phyloP scores from a whole-genome alignment of 495 filamentous ascomycete genomes.

The Aspergillus egyptiacus region DNA sequence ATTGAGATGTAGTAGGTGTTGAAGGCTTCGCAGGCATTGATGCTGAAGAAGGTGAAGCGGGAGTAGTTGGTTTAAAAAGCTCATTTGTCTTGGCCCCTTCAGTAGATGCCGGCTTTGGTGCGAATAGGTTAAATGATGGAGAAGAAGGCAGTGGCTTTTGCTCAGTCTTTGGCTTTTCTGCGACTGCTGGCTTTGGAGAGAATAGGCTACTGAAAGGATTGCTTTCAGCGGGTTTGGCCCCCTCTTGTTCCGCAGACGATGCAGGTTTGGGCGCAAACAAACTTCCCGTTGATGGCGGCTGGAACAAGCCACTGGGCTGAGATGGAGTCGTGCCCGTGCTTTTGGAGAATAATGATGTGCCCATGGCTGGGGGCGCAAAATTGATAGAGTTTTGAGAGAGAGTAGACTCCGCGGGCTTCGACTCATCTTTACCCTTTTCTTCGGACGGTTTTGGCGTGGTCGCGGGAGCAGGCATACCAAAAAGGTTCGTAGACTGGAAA shows the following conservation, averaged over 20 bases:
- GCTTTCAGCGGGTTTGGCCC: constrained; percentile 14
- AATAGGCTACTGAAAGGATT: constrained; percentile 30
- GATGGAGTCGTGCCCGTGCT: constrained; percentile 7
- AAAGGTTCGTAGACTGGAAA: constrained; percentile 21
- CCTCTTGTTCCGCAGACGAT: constrained; percentile 13
- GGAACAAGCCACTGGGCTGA: constrained; percentile 16
- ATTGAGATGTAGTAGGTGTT: constrained; percentile 11
- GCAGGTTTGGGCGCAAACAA: constrained; percentile 24
- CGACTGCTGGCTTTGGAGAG: constrained; percentile 17
- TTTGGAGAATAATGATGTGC: constrained; percentile 19
- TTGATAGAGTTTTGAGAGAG: constrained; percentile 13
- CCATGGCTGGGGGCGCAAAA: constrained; percentile 5
- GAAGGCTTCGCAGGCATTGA: not conserved
- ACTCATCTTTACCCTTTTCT: constrained; percentile 11
- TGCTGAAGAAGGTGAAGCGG: constrained; percentile 3
- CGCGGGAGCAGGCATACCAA: constrained; percentile 9
- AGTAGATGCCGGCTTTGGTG: constrained; percentile 13
- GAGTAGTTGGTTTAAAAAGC: not conserved
- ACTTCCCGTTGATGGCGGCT: constrained; percentile 18
- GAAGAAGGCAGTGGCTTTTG: constrained; percentile 15
- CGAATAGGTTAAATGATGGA: constrained; percentile 19
- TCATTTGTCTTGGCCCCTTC: constrained; percentile 15
- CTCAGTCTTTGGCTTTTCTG: constrained; percentile 7
- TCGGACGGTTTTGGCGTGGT: constrained; percentile 12
- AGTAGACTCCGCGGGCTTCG: constrained; percentile 12